Base-by-base conservation (phyloP, 257 asterid genomes). In the Lithospermum erythrorhizon region DNA sequence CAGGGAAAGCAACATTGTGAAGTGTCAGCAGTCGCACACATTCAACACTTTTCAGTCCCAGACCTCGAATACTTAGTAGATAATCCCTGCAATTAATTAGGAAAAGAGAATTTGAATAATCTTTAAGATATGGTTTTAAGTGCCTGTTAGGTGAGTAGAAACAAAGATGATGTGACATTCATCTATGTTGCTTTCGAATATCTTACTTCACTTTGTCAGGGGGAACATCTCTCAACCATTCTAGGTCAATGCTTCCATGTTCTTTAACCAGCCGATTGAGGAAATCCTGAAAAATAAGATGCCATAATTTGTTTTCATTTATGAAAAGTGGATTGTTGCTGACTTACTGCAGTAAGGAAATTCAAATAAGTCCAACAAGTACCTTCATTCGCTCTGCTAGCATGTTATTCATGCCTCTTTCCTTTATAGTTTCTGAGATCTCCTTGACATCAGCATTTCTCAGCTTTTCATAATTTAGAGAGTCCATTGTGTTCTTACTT, bases 21-120 rank as follows among this genome's bases (percentile, higher is more conserved):
- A 91, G 98, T 45, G 96, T 86, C 70, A 91, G 75, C 59, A 91
- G 86, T 69, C 98, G 93, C 66, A 91, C 83, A 59, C 98, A 91
- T 73, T 91, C 98, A 68, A 86, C 98, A 69, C 98, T 91, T 68
- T 91, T 88, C 65, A 91, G 80, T 55, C 98, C 98, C 69, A 91
- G 75, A 30, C 98, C 98, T 57, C 86, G 75, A 51, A 91, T 71
- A 76, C 95, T 91, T 70, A 91, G 71, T 55, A 91, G 83, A 72
- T 91, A 91, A 61, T 91, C 96, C 83, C 98, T 91, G 87, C 65
- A 75, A 63, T 53, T 61, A n/a, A 59, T 62, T 60, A 29, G 17
- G 25, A 59, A 13, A 21, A 61, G 65, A 29, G 20, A 59, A 53
- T 63, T 57, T 41, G 49, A 53, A 57, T 27, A 61, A 63, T 57